phyloP scores from a whole-genome alignment of 208 protist genomes.

The Leishmania turanica region DNA sequence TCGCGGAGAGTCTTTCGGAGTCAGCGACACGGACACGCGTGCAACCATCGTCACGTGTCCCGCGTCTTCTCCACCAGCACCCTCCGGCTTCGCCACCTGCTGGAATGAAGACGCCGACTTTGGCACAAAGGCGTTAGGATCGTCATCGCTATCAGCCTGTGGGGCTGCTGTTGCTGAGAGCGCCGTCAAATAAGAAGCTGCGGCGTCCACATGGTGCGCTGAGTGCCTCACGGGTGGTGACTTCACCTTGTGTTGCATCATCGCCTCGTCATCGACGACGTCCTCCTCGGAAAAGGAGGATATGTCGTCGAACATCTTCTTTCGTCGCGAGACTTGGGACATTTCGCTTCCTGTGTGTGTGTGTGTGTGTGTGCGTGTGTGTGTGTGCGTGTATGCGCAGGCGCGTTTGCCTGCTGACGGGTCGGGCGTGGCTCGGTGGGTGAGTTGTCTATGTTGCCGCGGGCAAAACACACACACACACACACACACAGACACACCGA shows the following conservation, averaged over 20 bases:
- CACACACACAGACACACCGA: neutral
- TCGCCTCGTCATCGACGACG: neutral
- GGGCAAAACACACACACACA: neutral
- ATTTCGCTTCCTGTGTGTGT: neutral
- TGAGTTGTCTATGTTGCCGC: neutral
- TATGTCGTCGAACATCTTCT: constrained; percentile 57
- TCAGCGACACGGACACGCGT: constrained; percentile 13
- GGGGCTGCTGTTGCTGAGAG: neutral
- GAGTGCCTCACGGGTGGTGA: neutral
- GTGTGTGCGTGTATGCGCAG: neutral
- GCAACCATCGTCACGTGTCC: constrained; percentile 19
- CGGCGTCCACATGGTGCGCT: constrained; percentile 4
- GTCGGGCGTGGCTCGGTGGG: neutral
- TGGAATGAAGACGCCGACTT: constrained; percentile 4
- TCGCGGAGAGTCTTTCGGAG: constrained; percentile 9
- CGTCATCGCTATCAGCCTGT: neutral
- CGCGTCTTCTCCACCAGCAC: neutral
- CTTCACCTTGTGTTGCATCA: neutral
- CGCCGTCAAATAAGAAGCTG: neutral
- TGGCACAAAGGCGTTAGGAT: neutral
- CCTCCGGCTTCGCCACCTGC: neutral
- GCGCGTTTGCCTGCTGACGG: neutral
- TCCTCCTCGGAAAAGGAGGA: constrained; percentile 24
- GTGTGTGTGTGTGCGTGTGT: neutral
- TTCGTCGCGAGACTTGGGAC: constrained; percentile 21